phyloP scores from a whole-genome alignment of 2,329 filamentous ascomycete species.

The Colletotrichum sp. region DNA sequence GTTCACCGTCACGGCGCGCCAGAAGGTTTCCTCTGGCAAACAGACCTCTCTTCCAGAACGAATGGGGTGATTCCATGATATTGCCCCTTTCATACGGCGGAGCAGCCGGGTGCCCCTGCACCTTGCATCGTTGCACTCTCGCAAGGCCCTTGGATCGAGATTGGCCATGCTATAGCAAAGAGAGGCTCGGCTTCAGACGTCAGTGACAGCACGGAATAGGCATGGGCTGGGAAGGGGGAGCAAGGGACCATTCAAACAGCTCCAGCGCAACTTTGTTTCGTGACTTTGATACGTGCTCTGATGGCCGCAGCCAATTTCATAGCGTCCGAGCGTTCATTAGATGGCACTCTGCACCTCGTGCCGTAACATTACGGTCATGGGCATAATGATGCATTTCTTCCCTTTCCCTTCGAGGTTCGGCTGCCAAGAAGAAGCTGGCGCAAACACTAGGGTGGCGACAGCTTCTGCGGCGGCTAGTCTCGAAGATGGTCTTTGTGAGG shows the following conservation, averaged over 20 bases:
- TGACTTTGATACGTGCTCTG: conserved; percentile 8
- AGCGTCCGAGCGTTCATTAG: conserved; percentile 19
- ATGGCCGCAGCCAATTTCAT: conserved; percentile 9
- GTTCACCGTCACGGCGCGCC: background rate
- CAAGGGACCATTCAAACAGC: conserved; percentile 18
- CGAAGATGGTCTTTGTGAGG: background rate
- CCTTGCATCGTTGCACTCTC: background rate
- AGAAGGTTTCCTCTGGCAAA: background rate
- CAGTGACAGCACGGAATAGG: conserved; percentile 1
- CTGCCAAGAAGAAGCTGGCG: background rate
- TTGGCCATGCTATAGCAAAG: conserved; percentile 2
- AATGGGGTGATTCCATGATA: conserved; percentile 11
- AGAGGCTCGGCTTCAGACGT: background rate
- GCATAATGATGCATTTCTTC: background rate
- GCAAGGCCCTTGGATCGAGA: conserved; percentile 15
- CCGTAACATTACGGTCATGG: conserved; percentile 5
- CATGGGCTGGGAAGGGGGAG: background rate
- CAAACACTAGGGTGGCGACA: background rate
- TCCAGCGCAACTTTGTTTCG: conserved; percentile 21
- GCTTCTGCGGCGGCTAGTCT: background rate
- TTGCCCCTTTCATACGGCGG: conserved; percentile 13
- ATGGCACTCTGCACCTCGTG: conserved; percentile 12
- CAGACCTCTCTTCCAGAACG: conserved; percentile 15
- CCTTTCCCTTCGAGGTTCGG: background rate
- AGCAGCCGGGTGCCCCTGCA: conserved; percentile 12